Conservation (phyloP, 2,329 filamentous ascomycete species). For the Neofusicoccum umdonicola region DNA sequence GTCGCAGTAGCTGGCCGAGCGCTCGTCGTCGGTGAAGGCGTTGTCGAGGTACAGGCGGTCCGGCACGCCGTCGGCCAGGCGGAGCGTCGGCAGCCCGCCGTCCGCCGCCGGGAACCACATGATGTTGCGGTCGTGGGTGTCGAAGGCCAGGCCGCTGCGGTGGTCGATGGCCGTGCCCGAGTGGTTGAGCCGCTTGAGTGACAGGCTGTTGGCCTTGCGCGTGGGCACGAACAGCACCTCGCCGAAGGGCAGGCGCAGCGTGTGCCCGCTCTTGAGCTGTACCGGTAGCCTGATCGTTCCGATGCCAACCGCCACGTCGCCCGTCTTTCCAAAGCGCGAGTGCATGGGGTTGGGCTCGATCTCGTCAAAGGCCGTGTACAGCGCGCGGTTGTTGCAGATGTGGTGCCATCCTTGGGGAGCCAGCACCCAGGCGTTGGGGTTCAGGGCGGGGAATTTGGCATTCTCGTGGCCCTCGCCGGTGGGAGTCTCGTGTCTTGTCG, state of each 20-base stretch:
- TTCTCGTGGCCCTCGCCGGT: constrained; percentile 1
- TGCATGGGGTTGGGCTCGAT: constrained; percentile 3
- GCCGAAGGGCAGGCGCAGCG: constrained; percentile 5
- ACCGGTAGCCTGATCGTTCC: background rate
- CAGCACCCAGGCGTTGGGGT: constrained; percentile 5
- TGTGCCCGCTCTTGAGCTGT: background rate
- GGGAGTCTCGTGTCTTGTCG: background rate
- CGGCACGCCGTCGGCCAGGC: background rate
- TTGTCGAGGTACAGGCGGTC: constrained; percentile 5
- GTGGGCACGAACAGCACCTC: constrained; percentile 7
- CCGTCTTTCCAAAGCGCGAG: background rate
- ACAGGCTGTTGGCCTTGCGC: constrained; percentile 10
- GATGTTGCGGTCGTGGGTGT: constrained; percentile 3
- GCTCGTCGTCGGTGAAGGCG: background rate
- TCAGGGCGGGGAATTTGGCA: constrained; percentile 2
- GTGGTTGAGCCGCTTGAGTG: constrained; percentile 7
- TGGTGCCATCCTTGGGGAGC: constrained; percentile 13
- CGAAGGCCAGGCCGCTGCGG: constrained; percentile 1
- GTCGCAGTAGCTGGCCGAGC: background rate
- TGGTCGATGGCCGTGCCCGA: constrained; percentile 6
- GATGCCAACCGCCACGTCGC: constrained; percentile 1
- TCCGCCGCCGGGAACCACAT: constrained; percentile 4
- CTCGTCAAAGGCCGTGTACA: background rate
- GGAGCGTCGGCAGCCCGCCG: constrained; percentile 1
- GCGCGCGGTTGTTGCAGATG: constrained; percentile 13